Evolutionary conservation across 1,139 yeast genomes (phyloP), one percentile per base, ranked within the genome.

Genomic region (Hanseniaspora sp.): DNA sequence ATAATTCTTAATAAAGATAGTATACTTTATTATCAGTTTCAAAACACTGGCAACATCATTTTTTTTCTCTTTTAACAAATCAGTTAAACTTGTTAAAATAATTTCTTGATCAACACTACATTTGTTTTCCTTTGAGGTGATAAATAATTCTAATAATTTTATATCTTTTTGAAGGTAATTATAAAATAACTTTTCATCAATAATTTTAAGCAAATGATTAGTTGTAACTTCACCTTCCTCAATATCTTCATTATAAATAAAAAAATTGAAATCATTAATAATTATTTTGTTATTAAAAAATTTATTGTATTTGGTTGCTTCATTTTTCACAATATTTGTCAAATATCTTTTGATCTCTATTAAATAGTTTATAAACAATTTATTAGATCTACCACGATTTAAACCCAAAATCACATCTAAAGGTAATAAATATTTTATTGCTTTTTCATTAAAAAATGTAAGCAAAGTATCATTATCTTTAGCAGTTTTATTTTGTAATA

Each of bases 311-410:
- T 39, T 51, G 7, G 17, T 18, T 3, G 54, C 45, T 18, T 45
- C 46, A 7, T 34, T 40, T 28, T 44, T 44, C 7, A 23, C 17
- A 11, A 51, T 51, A n/a, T 51, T 51, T 12, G 28, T 11, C 9
- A 51, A 28, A n/a, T 44, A 45, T 40, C 54, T 51, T 45, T 51
- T 51, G 7, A 51, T n/a, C 39, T 51, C 54, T 3, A 51, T 23
- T 12, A 51, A 38, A 28, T 51, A 51, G 11, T 15, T 39, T 4
- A 51, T 42, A 17, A 51, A 51, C 17, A 28, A 29, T 18, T 33
- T 33, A 11, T 51, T 17, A 9, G 15, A 34, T 1, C 18, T 15
- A 9, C 30, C 31, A 11, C 7, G 9, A 12, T 51, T 51, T 4
- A 51, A 30, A 5, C 23, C 29, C 2, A 34, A 17, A n/a, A 51